Percentiles rank a stretch among this genome's conserved stretches.
Conservation (phyloP, 768 basidiomycete species). For the Boletus pseudo-olivaceus region DNA sequence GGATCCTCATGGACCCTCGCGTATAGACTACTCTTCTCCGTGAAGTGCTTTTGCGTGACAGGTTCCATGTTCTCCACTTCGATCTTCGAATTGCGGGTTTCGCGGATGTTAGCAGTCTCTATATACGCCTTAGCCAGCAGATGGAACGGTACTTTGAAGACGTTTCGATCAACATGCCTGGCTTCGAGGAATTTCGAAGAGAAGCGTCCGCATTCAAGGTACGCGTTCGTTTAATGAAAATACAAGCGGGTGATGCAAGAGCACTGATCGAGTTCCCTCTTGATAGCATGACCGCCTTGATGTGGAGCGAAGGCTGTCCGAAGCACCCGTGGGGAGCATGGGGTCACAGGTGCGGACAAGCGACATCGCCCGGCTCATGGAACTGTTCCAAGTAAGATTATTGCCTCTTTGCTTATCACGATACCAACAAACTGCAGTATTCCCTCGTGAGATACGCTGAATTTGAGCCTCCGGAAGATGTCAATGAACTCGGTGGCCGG, state of each 20-base stretch:
- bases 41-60: slow-evolving; percentile 65
- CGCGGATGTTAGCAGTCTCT: slow-evolving; percentile 74
- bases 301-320: slow-evolving; percentile 59
- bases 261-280: slow-evolving; percentile 3
- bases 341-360: slow-evolving; percentile 63
- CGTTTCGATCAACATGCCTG: slow-evolving; percentile 53
- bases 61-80: slow-evolving; percentile 79
- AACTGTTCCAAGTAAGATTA: slow-evolving; percentile 64
- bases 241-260: background rate
- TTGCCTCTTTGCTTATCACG: background rate
- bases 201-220: slow-evolving; percentile 83
- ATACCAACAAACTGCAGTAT: slow-evolving; percentile 38
- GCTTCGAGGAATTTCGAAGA: slow-evolving; percentile 69
- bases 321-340: slow-evolving; percentile 38
- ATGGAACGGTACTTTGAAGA: slow-evolving; percentile 79
- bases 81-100: slow-evolving; percentile 83
- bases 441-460: slow-evolving; percentile 72
- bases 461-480: slow-evolving; percentile 47
- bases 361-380: slow-evolving; percentile 81
- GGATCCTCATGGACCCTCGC: background rate
- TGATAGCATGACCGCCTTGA: slow-evolving; percentile 70
- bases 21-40: slow-evolving; percentile 70
- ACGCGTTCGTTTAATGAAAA: background rate
- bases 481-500: slow-evolving; percentile 21
- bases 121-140: slow-evolving; percentile 71